phyloP scores from a whole-genome alignment of 306 rosid genomes.

The Cucurbita maxima region DNA sequence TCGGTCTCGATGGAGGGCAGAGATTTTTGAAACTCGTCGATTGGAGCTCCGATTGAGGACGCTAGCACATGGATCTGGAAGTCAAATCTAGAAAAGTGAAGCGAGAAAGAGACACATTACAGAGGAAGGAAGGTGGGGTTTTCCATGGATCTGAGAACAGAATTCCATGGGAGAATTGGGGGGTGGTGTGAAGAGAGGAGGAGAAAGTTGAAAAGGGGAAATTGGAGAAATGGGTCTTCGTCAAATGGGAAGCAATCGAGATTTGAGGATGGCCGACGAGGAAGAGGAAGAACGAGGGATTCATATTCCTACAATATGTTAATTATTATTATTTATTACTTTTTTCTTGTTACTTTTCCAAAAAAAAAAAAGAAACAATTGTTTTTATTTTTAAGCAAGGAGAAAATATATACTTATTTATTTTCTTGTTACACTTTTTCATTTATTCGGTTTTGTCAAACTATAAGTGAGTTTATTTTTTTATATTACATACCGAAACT shows the following conservation, averaged over 20 bases:
- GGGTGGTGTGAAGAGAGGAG: not conserved
- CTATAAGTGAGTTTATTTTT: no score
- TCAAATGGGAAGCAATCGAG: constrained; percentile 18
- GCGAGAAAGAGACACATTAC: constrained; percentile 6
- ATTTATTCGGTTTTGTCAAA: no score
- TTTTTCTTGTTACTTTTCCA: not conserved
- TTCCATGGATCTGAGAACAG: constrained; percentile 58
- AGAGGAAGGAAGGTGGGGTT: constrained; percentile 8
- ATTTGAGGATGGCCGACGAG: constrained; percentile 24
- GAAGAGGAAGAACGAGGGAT: constrained; percentile 13
- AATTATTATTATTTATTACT: not conserved
- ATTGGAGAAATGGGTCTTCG: constrained; percentile 12
- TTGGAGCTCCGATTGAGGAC: constrained; percentile 19
- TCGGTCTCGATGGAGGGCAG: constrained; percentile 32
- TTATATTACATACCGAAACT: no score
- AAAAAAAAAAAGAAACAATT: no score
- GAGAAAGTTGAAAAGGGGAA: not conserved
- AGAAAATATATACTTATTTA: no score
- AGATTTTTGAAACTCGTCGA: not conserved
- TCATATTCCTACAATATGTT: not conserved
- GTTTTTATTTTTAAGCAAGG: not conserved
- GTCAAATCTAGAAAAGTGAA: constrained; percentile 24
- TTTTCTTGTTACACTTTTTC: no score
- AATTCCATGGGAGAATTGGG: constrained; percentile 23
- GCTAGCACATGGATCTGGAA: constrained; percentile 28